Evolutionary conservation across 176 grass and related monocot genomes (phyloP), one percentile per base, ranked within the genome.

Genomic region (Otatea glauca): DNA sequence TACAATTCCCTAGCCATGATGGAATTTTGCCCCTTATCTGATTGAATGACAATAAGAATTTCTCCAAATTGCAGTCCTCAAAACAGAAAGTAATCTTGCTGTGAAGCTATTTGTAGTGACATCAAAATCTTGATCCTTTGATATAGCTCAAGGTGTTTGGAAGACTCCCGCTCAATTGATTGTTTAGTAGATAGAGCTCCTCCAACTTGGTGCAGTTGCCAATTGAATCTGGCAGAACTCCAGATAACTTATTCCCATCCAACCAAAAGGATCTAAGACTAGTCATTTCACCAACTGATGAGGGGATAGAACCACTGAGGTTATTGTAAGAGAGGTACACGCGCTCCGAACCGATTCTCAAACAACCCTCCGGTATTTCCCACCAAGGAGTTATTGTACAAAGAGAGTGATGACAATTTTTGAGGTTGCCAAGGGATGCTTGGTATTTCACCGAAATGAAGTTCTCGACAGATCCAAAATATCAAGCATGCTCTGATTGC

Each of bases 121-220:
- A 88, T 91, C 74, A 14, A 97, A 20, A 20, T 0, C 59, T 9
- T 90, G 21, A 94, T 72, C 84, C 84, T 86, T 75, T 85, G 20
- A 93, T 71, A 20, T 51, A 6, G 72, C 77, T 74, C 83, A 93
- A 69, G 51, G 77, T 87, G 67, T 79, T 62, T 3, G 88, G 91
- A 53, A 96, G 68, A 83, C 27, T 65, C 17, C n/a, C 94, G 1
- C 65, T 91, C 44, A 97, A 77, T 68, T 90, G 91, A 88, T 97
- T 96, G 48, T 91, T 0, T 1, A 23, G 41, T 18, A 97, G 79
- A 80, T 75, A 79, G 38, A 97, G 68, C 9, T 93, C 65, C 78
- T 91, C 94, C 79, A 97, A 74, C 25, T 84, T 80, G 23, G 67
- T 84, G 76, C 86, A 93, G 67, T 93, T 93, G n/a, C 86, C 76